Conservation (phyloP, 1,284 basidiomycete genomes). For the Rhizopogon parksii region DNA sequence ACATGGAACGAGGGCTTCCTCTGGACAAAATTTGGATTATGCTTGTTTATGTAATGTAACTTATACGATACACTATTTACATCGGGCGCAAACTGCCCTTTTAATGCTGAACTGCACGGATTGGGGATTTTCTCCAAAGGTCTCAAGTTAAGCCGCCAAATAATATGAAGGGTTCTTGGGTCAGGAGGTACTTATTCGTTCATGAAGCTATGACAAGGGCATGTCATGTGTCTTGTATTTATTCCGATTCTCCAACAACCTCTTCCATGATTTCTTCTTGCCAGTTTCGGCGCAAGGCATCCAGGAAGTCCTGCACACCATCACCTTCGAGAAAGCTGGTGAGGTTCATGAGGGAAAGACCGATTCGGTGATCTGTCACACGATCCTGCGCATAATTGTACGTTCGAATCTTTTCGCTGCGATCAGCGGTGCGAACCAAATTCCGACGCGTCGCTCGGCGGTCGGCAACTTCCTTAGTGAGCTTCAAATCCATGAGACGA, state of each 20-base stretch:
- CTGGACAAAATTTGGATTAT: background rate
- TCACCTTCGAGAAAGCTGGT: constrained; percentile 74
- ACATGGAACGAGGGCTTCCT: background rate
- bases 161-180: background rate
- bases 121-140: no score
- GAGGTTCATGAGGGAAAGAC: constrained; percentile 70
- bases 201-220: background rate
- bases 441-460: constrained; percentile 63
- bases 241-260: constrained; percentile 37
- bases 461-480: constrained; percentile 62
- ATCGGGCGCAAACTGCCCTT: background rate
- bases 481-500: constrained; percentile 74
- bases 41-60: background rate
- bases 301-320: constrained; percentile 57
- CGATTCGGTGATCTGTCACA: constrained; percentile 87
- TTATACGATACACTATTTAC: background rate
- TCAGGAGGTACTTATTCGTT: background rate
- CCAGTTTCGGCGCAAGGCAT: constrained; percentile 60
- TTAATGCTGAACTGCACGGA: no score
- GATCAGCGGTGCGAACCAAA: constrained; percentile 74
- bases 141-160: no score
- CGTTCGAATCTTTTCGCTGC: constrained; percentile 90
- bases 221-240: background rate
- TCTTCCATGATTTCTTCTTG: constrained; percentile 64
- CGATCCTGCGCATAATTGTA: constrained; percentile 90